These are phyloP conservation scores for Syncephalastrum racemosum DNA, from an alignment of 371 early-diverging fungal genomes.

Conservation along the genomic window DNA sequence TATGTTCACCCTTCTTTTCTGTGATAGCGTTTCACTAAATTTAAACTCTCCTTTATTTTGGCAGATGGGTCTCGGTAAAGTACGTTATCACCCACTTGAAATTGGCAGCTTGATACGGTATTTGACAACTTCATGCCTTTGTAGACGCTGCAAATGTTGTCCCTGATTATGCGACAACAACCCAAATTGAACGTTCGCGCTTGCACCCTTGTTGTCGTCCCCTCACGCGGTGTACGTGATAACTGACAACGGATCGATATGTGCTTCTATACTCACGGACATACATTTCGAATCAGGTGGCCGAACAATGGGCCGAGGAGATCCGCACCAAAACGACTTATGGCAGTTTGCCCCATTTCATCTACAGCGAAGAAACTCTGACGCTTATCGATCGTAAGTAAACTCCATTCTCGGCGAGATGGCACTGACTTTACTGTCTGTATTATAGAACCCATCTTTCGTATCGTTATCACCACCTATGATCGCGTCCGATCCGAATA, in stretches of 20 bases:
- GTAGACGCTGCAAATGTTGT: constrained; percentile 40
- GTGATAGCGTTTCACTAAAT: background rate
- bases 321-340: constrained; percentile 55
- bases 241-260: background rate
- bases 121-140: background rate
- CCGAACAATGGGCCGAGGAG: constrained; percentile 70
- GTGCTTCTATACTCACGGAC: background rate
- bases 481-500: constrained; percentile 38
- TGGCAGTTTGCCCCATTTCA: constrained; percentile 43
- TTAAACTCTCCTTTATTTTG: background rate
- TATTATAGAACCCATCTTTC: constrained; percentile 32
- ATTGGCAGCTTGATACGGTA: background rate
- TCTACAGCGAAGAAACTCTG: constrained; percentile 32
- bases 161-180: constrained; percentile 38
- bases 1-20: constrained; percentile 7
- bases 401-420: background rate
- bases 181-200: constrained; percentile 29
- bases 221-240: constrained; percentile 35
- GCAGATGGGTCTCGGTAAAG: constrained; percentile 50
- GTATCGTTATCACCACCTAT: constrained; percentile 43
- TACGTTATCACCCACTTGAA: constrained; percentile 4
- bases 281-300: constrained; percentile 22
- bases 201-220: constrained; percentile 37
- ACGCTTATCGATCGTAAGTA: constrained; percentile 37
- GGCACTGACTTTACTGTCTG: too few species aligned